Evolutionary conservation across 1,284 basidiomycete genomes (phyloP), one percentile per base, ranked within the genome.

Genomic region (Ganoderma sinense): DNA sequence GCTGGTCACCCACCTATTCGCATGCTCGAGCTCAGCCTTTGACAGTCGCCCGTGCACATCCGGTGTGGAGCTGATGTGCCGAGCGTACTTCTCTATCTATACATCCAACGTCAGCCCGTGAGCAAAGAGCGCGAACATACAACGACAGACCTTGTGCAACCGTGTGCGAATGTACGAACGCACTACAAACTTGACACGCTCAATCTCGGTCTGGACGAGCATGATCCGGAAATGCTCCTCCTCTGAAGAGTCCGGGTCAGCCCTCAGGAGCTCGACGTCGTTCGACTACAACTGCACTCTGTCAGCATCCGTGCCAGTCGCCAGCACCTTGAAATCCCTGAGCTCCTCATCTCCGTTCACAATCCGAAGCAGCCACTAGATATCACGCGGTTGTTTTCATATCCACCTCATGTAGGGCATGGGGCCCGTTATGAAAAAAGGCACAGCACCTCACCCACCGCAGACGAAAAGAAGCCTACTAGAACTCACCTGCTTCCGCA

Each of bases 211-310:
- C 81, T 97, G 94, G 0, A 95, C 96, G 60, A 97, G 90, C 84
- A 95, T 92, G 55, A 97, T 93, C 72, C 95, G 87, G 74, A 96
- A 93, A 77, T 98, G 95, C 73, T 97, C 96, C 72, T 97, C 95
- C 76, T 97, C 94, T 0, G 91, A 93, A 1, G 94, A 91, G 45
- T 89, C 86, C 0, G 93, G 92, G 78, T 97, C 94, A 33, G 89
- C 88, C 7, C 92, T 87, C 31, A 97, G 82, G 23, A 91, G 80
- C 74, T 91, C 89, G 0, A 93, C 89, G 33, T 78, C 73, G 65
- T 74, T 73, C 65, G 76, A 68, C 70, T 74, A 70, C 64, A 73
- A 61, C 74, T 73, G 40, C 62, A 73, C 45, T 55, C 64, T 64
- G 65, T 78, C 70, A 77, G 71, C 61, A 33, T 48, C 45, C 55